Percentiles rank a stretch among this genome's conserved stretches.
Conservation (phyloP, 352 stramenopile species). For the Phytophthora ramorum region DNA sequence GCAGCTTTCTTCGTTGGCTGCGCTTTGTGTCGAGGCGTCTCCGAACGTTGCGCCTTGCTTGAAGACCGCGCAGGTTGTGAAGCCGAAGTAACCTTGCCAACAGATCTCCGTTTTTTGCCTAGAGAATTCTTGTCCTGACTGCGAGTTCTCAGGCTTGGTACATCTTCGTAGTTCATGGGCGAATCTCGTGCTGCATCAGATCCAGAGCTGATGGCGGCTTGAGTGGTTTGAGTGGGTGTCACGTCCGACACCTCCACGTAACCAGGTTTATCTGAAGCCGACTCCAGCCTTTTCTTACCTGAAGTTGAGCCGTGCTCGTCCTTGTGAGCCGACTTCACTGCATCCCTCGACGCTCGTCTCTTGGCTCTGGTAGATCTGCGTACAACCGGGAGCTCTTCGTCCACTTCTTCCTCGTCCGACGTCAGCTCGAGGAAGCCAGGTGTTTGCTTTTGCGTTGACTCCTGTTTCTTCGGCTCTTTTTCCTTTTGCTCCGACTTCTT, state of each 20-base stretch:
- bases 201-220: background rate
- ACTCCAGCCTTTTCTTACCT: too few species aligned
- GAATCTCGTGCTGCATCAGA: slow-evolving; percentile 5
- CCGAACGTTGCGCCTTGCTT: background rate
- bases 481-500: too few species aligned
- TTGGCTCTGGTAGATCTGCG: slow-evolving; percentile 4
- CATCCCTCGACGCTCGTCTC: background rate
- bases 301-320: too few species aligned
- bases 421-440: background rate
- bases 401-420: slow-evolving; percentile 11
- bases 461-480: too few species aligned
- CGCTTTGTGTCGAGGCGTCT: background rate
- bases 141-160: background rate
- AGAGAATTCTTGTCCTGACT: background rate
- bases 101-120: background rate
- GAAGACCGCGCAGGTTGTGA: background rate
- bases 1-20: background rate
- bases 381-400: slow-evolving; percentile 7
- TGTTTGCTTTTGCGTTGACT: too few species aligned
- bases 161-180: slow-evolving; percentile 1
- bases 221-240: slow-evolving; percentile 16
- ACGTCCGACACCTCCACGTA: background rate
- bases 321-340: too few species aligned
- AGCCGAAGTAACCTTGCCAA: too few species aligned
- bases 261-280: too few species aligned